Evolutionary conservation across 2,329 filamentous ascomycete genomes (phyloP).

Genomic region (Paecilomyces sp.): DNA sequence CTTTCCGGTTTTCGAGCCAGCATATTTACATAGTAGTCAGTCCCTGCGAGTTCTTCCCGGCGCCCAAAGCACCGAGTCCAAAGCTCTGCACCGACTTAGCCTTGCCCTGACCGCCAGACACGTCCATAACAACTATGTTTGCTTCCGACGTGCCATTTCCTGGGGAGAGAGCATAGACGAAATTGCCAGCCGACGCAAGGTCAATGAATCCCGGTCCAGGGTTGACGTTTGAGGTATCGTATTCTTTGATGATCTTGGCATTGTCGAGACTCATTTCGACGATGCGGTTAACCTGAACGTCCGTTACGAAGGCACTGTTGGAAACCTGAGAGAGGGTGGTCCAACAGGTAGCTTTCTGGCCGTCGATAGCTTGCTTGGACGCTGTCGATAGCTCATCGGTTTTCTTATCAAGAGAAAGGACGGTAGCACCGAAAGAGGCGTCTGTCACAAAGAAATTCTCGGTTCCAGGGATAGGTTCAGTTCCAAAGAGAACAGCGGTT

Average conservation of each 20-base stretch:
- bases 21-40: conserved; percentile 17
- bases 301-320: conserved; percentile 51
- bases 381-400: conserved; percentile 26
- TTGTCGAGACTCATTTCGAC: conserved; percentile 50
- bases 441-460: conserved; percentile 49
- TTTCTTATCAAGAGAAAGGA: conserved; percentile 38
- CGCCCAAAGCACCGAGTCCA: conserved; percentile 15
- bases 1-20: not conserved
- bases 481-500: conserved; percentile 54
- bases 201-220: conserved; percentile 52
- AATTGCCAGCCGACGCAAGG: conserved; percentile 44
- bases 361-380: conserved; percentile 37
- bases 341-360: conserved; percentile 55
- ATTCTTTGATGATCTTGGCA: conserved; percentile 38
- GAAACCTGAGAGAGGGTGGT: conserved; percentile 43
- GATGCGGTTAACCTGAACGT: conserved; percentile 46
- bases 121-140: conserved; percentile 35
- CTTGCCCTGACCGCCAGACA: conserved; percentile 14
- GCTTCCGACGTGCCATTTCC: conserved; percentile 40
- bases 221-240: conserved; percentile 36
- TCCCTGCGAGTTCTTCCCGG: conserved; percentile 25
- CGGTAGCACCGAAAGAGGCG: conserved; percentile 49
- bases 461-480: conserved; percentile 38
- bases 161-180: conserved; percentile 52
- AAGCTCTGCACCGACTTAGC: conserved; percentile 32